These are phyloP conservation scores for Alternaria solani DNA, from an alignment of 2,329 filamentous ascomycete genomes.

Conservation along the genomic window DNA sequence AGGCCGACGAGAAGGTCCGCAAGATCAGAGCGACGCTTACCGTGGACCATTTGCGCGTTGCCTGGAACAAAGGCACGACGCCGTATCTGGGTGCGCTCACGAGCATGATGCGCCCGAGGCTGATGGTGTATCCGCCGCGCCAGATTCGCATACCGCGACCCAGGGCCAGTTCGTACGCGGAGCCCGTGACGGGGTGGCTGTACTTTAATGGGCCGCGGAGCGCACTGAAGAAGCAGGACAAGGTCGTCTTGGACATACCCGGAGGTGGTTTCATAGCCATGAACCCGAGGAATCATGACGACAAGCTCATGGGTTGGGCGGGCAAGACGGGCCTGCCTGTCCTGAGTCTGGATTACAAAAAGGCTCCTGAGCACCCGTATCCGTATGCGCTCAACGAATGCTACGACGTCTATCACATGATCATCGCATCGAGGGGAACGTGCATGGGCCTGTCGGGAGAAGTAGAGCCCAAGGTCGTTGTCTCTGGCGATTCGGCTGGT, in stretches of 20 bases:
- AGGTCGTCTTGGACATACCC: conserved; percentile 86
- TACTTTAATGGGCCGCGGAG: conserved; percentile 91
- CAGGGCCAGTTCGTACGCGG: conserved; percentile 78
- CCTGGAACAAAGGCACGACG: conserved; percentile 94
- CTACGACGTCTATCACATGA: conserved; percentile 81
- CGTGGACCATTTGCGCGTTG: conserved; percentile 87
- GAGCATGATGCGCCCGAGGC: conserved; percentile 75
- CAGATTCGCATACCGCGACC: conserved; percentile 86
- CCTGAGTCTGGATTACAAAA: conserved; percentile 88
- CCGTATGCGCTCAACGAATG: conserved; percentile 88
- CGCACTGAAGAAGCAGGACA: conserved; percentile 77
- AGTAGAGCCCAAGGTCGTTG: conserved; percentile 70
- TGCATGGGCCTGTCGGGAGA: conserved; percentile 78
- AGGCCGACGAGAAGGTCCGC: conserved; percentile 94
- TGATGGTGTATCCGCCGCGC: conserved; percentile 82
- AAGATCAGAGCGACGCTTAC: conserved; percentile 88
- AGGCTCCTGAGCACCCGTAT: conserved; percentile 84
- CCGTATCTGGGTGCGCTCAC: conserved; percentile 82
- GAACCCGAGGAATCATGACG: conserved; percentile 92
- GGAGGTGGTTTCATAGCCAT: conserved; percentile 97
- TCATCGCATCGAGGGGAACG: conserved; percentile 74
- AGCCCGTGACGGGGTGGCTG: conserved; percentile 85
- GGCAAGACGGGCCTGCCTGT: conserved; percentile 87
- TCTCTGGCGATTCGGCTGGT: conserved; percentile 83
- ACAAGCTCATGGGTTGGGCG: conserved; percentile 92